phyloP scores from a whole-genome alignment of 2,329 filamentous ascomycete species.

The Pseudohalonectria lignicola region DNA sequence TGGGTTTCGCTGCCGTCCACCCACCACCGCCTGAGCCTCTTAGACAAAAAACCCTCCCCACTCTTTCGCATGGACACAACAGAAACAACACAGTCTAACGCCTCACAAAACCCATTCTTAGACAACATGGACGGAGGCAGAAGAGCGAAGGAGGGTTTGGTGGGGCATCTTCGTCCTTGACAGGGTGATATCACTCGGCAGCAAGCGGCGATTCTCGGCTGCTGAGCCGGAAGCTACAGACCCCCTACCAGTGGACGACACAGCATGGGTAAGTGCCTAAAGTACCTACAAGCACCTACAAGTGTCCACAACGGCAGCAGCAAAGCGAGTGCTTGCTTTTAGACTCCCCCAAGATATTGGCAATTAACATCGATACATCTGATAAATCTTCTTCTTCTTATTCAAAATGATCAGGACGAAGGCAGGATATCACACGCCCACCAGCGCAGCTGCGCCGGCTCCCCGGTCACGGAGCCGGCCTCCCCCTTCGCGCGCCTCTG shows the following conservation, averaged over 20 bases:
- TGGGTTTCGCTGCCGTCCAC: conserved; percentile 11
- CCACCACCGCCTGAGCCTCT: no score
- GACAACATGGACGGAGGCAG: conserved; percentile 33
- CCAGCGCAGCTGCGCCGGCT: conserved; percentile 18
- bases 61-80: not conserved
- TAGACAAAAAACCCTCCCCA: not conserved
- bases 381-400: not conserved
- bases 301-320: no score
- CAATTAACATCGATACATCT: not conserved
- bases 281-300: no score
- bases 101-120: conserved; percentile 10
- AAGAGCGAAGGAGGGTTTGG: conserved; percentile 34
- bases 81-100: no score
- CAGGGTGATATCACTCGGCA: conserved; percentile 18
- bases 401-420: conserved; percentile 22
- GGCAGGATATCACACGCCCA: conserved; percentile 20
- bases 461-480: conserved; percentile 31
- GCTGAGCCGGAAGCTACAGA: conserved; percentile 11
- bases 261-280: conserved; percentile 26
- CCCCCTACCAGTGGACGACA: conserved; percentile 24
- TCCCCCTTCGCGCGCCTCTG: conserved; percentile 39
- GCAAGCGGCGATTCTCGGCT: conserved; percentile 12
- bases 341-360: no score
- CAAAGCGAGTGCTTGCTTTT: no score
- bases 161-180: conserved; percentile 37